These are phyloP conservation scores for Glycine soja DNA, from an alignment of 306 rosid genomes.

Conservation along the genomic window DNA sequence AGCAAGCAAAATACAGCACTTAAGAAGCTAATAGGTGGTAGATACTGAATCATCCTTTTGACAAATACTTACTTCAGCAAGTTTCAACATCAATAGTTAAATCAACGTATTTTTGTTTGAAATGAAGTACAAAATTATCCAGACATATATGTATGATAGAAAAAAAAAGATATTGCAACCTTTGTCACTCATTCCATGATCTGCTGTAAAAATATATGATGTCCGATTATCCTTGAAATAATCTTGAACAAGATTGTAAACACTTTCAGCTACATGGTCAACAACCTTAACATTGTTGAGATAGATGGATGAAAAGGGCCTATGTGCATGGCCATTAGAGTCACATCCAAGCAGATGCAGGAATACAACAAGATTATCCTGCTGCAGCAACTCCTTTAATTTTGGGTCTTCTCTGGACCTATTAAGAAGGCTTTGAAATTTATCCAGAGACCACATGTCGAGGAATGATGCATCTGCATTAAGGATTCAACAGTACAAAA, in stretches of 20 bases:
- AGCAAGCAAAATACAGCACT: conserved; percentile 15
- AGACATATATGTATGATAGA: conserved; percentile 7
- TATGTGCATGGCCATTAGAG: conserved; percentile 94
- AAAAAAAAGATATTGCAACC: conserved; percentile 52
- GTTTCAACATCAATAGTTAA: conserved; percentile 35
- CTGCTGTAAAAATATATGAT: conserved; percentile 84
- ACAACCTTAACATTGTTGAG: conserved; percentile 92
- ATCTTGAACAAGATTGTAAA: conserved; percentile 74
- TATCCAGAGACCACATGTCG: conserved; percentile 93
- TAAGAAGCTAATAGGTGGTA: conserved; percentile 23
- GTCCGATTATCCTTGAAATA: conserved; percentile 81
- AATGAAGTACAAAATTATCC: conserved; percentile 29
- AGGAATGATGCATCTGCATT: conserved; percentile 89
- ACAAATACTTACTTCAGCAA: conserved; percentile 33
- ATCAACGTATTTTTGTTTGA: conserved; percentile 19
- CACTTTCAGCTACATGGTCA: conserved; percentile 83
- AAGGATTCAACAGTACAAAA: conserved; percentile 34
- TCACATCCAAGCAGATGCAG: conserved; percentile 93
- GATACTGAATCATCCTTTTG: conserved; percentile 16
- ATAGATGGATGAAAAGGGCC: conserved; percentile 83
- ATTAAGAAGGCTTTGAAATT: conserved; percentile 79
- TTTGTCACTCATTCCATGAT: conserved; percentile 96
- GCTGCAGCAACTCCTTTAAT: conserved; percentile 68
- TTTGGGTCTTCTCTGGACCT: conserved; percentile 72
- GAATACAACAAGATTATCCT: conserved; percentile 78